Base-by-base conservation (phyloP, 371 early-diverging fungal species). In the Mucor circinelloides region DNA sequence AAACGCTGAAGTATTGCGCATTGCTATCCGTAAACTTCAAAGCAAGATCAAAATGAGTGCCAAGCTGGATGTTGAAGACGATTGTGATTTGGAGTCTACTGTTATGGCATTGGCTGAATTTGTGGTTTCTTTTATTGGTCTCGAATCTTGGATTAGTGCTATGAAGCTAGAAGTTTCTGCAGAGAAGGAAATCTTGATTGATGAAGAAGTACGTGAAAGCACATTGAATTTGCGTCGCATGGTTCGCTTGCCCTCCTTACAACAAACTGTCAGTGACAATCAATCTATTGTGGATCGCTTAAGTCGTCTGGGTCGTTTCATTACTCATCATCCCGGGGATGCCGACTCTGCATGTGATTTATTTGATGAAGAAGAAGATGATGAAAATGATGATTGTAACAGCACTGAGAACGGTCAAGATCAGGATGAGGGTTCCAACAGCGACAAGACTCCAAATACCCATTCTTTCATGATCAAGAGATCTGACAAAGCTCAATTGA, bases 131-230 rank as follows among this genome's bases (percentile, higher is more conserved):
- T 61, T 79, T 21, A 63, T 73, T 38, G 75, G 78, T 10, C 56
- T 83, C 10, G 79, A 77, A 38, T 74, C 81, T 0, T 83, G 83
- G 81, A 68, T 83, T 25, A 58, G 61, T 10, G 75, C 77, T 2
- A 52, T 68, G 64, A 63, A 60, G 8, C 19, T 75, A 46, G 69
- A 66, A 42, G 52, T 54, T 3, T 54, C 67, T 28, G 12, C 46
- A 19, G 62, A 71, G 44, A 66, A 70, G 25, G 60, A 56, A 30
- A 62, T 71, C 23, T 23, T 44, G 1, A 54, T 66, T 9, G 69
- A 70, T 30, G 59, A 76, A 34, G 55, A 55, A 27, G 36, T 64
- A 4, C 48, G 28, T 17, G 59, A 60, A 27, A 48, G 42, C 1
- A 69, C 73, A 3, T 44, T 73, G 10, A 19, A 44, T 48, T 64